Base-by-base conservation (phyloP, 495 filamentous ascomycete species). In the Penicillium psychrofluorescens region DNA sequence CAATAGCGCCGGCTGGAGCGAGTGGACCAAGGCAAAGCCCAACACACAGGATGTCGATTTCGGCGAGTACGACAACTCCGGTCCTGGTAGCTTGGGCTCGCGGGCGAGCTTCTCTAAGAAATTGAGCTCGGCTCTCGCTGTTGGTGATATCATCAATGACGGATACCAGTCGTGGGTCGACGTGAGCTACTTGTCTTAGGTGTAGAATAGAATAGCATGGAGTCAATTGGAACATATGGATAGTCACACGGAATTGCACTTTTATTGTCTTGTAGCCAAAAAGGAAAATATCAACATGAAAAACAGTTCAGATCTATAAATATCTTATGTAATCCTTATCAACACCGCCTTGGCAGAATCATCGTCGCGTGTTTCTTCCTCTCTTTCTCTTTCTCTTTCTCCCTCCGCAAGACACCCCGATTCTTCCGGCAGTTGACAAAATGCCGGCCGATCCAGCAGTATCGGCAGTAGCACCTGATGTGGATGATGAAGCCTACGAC, bases 401-500 rank as follows among this genome's bases (percentile, higher is more conserved):
- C 37, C 29, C 31, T 16, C 4, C 12, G 31, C 29, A 32, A 41
- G 6, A n/a, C 31, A 16, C 30, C 35, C 16, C 29, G 4, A 22
- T 4, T 22, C 22, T 6, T 22, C 22, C 4, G 4, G 22, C 22
- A 22, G 22, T 22, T 22, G 22, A 22, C 22, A 53, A 50, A 10
- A 70, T 70, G 64, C 43, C 64, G n/a, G 41, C 46, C 34, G 52
- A 70, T 29, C 40, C 29, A 11, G 34, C 48, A 32, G 13, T 43
- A 16, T 22, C 44, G 13, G 16, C 43, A 32, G 45, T 6, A 22
- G 22, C 44, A 22, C 40, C 48, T 6, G 63, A 70, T 11, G 35
- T 60, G 6, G 69, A 73, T 31, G 78, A 81, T 29, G 79, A 84
- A 22, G 67, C 75, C 15, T 89, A 88, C 50, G 72, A 79, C 42